Percentiles rank a stretch among this genome's conserved stretches.
These are phyloP conservation scores for Hericium erinaceus DNA, from an alignment of 768 basidiomycete species.

Conservation along the genomic window DNA sequence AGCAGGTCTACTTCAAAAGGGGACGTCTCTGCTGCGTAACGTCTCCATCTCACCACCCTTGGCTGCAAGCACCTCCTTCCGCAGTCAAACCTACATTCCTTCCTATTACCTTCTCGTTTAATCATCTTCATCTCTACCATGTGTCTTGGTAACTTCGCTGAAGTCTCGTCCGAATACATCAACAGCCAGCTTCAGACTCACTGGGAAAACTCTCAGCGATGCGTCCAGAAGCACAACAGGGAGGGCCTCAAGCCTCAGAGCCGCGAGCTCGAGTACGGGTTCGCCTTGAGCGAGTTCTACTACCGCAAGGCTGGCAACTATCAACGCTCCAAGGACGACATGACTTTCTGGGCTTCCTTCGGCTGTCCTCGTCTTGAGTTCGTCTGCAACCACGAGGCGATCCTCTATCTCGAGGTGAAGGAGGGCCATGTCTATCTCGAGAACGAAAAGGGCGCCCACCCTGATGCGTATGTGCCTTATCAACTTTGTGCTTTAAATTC, in stretches of 20 bases:
- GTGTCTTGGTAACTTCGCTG: conserved; percentile 19
- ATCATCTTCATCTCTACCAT: conserved; percentile 1
- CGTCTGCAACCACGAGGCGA: conserved; percentile 25
- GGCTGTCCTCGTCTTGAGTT: conserved; percentile 20
- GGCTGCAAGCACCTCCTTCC: no score
- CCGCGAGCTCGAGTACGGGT: neutral
- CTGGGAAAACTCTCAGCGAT: conserved; percentile 14
- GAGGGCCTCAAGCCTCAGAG: conserved; percentile 6
- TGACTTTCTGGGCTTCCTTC: conserved; percentile 16
- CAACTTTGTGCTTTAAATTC: neutral
- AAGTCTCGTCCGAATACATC: conserved; percentile 16
- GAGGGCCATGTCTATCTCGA: conserved; percentile 19
- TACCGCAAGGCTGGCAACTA: no score
- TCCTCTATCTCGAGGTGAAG: conserved; percentile 19
- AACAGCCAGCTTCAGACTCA: conserved; percentile 18
- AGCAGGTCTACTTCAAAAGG: no score
- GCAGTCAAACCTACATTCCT: no score
- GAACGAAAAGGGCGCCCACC: conserved; percentile 5
- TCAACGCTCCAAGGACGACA: conserved; percentile 1
- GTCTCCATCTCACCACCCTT: no score
- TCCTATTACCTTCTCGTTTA: no score
- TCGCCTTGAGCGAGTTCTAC: neutral
- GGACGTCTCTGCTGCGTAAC: no score
- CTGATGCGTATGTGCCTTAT: conserved; percentile 1
- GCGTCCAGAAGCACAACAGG: conserved; percentile 10